These are phyloP conservation scores for Rutstroemia sp. DNA, from an alignment of 2,329 filamentous ascomycete genomes.

Conservation along the genomic window DNA sequence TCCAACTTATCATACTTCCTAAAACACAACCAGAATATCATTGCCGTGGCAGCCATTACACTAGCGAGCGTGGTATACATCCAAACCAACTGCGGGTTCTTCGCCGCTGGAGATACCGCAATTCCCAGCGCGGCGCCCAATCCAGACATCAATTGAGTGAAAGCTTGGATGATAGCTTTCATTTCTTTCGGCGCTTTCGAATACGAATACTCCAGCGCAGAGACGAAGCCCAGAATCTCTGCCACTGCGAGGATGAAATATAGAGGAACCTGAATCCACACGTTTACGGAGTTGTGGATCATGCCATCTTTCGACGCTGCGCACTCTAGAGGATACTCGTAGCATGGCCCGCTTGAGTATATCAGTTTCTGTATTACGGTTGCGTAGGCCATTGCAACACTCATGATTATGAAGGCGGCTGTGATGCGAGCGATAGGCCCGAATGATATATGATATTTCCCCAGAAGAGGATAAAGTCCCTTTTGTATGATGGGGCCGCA, in stretches of 20 bases:
- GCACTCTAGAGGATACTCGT: conserved; percentile 38
- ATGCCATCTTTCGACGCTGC: conserved; percentile 32
- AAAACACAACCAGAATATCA: not conserved
- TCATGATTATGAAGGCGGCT: conserved; percentile 46
- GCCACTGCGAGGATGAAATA: conserved; percentile 48
- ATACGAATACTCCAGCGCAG: conserved; percentile 65
- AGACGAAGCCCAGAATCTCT: conserved; percentile 60
- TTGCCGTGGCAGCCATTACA: not conserved
- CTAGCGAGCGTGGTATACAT: not conserved
- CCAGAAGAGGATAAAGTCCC: conserved; percentile 50
- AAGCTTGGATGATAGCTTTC: conserved; percentile 53
- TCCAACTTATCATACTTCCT: not conserved
- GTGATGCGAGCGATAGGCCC: conserved; percentile 51
- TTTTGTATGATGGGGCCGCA: conserved; percentile 45
- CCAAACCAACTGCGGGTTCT: not conserved
- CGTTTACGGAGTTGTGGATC: conserved; percentile 37
- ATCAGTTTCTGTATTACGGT: conserved; percentile 50
- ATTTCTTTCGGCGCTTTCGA: conserved; percentile 65
- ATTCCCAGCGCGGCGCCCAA: conserved; percentile 42
- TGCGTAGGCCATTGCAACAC: conserved; percentile 48
- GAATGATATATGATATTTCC: conserved; percentile 44
- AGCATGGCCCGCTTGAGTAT: conserved; percentile 48
- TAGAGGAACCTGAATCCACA: conserved; percentile 44
- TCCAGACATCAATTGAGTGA: conserved; percentile 51
- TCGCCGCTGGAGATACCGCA: not conserved